Evolutionary conservation across 768 basidiomycete genomes (phyloP).

Genomic region (Podaxis sp.): DNA sequence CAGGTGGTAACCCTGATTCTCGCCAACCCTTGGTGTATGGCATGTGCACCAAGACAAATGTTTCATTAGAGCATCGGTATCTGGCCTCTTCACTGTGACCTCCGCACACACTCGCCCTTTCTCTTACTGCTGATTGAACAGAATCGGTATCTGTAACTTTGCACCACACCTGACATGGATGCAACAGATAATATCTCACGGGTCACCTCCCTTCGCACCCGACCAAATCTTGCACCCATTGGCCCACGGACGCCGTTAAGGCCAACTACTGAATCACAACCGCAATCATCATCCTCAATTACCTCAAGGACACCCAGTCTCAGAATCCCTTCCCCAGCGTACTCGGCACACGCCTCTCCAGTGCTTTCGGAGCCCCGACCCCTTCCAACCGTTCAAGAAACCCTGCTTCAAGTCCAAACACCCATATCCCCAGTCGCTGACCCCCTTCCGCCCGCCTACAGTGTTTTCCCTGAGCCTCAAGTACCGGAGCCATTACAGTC

Average conservation of each 20-base stretch:
- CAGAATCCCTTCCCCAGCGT: not conserved
- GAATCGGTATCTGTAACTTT: not conserved
- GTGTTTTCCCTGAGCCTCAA: slow-evolving; percentile 8
- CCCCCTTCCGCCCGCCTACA: slow-evolving; percentile 11
- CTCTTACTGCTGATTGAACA: not conserved
- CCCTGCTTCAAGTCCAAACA: not conserved
- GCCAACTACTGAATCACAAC: slow-evolving; percentile 6
- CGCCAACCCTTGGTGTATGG: not conserved
- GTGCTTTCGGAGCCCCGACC: not conserved
- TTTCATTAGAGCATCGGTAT: not conserved
- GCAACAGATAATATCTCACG: slow-evolving; percentile 26
- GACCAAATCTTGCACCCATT: slow-evolving; percentile 25
- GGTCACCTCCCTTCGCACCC: slow-evolving; percentile 25
- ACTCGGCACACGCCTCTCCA: slow-evolving; percentile 2
- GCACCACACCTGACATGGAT: slow-evolving; percentile 3
- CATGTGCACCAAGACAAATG: not conserved
- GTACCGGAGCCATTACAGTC: slow-evolving; percentile 5
- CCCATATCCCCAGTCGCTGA: slow-evolving; percentile 7
- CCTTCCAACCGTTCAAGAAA: slow-evolving; percentile 10
- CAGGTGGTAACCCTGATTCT: not conserved
- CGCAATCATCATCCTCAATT: not conserved
- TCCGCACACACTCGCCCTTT: not conserved
- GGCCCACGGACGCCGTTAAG: slow-evolving; percentile 24
- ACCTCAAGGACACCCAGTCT: not conserved
- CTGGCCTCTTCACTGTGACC: not conserved